Evolutionary conservation across 352 stramenopile genomes (phyloP).

Genomic region (Saprolegnia diclina): DNA sequence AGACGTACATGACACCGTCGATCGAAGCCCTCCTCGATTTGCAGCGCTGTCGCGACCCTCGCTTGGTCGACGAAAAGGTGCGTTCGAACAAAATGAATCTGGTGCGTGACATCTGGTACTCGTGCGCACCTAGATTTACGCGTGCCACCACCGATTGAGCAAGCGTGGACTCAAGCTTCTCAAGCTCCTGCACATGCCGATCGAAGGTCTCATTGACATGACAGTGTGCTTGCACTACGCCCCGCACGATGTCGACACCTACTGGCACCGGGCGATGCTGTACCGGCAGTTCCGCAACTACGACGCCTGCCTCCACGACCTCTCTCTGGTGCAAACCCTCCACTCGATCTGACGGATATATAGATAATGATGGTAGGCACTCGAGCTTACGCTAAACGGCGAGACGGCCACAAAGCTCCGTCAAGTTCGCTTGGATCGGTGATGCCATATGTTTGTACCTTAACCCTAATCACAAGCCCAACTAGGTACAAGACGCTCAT

Average conservation of each 20-base stretch:
- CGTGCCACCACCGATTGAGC: slow-evolving; percentile 8
- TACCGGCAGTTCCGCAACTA: slow-evolving; percentile 40
- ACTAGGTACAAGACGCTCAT: slow-evolving; percentile 13
- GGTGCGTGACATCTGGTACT: too few species aligned
- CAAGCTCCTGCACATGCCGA: slow-evolving; percentile 20
- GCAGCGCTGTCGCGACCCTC: slow-evolving; percentile 50
- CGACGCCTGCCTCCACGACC: slow-evolving; percentile 37
- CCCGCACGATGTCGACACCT: slow-evolving; percentile 42
- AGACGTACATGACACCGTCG: slow-evolving; percentile 41
- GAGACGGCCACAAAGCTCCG: not conserved
- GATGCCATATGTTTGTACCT: not conserved
- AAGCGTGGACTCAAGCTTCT: not conserved
- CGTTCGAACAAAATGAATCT: slow-evolving; percentile 23
- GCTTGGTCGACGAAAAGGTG: slow-evolving; percentile 49
- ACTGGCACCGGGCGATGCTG: slow-evolving; percentile 44
- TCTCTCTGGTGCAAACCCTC: slow-evolving; percentile 29
- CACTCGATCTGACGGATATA: not conserved
- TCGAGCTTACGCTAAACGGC: slow-evolving; percentile 4
- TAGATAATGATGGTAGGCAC: not conserved
- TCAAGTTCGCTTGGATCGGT: not conserved
- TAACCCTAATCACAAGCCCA: not conserved
- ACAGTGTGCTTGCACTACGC: slow-evolving; percentile 47
- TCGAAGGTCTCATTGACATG: slow-evolving; percentile 49
- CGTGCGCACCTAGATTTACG: slow-evolving; percentile 33
- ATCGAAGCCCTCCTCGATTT: slow-evolving; percentile 56